These are phyloP conservation scores for Aureobasidium mangrovei DNA, from an alignment of 2,329 filamentous ascomycete species.

Conservation along the genomic window DNA sequence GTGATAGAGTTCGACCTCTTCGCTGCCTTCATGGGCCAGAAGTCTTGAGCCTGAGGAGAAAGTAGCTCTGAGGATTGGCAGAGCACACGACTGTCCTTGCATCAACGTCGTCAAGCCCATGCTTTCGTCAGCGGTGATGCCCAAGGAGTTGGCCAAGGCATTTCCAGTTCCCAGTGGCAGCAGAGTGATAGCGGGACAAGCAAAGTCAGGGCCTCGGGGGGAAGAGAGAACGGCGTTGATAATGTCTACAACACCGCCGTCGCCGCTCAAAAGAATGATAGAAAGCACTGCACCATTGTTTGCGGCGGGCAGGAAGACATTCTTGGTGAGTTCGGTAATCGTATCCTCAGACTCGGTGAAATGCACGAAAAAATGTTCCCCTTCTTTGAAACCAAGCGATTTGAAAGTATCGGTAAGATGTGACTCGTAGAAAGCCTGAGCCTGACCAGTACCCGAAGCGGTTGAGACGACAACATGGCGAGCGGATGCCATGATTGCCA, in stretches of 20 bases:
- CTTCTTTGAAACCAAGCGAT: slow-evolving; percentile 30
- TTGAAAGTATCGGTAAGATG: slow-evolving; percentile 35
- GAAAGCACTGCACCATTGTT: slow-evolving; percentile 44
- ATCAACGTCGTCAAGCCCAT: slow-evolving; percentile 34
- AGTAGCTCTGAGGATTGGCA: slow-evolving; percentile 36
- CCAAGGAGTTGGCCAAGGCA: slow-evolving; percentile 39
- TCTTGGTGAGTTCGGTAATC: slow-evolving; percentile 54
- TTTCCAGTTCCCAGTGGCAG: slow-evolving; percentile 46
- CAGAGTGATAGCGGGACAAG: slow-evolving; percentile 48
- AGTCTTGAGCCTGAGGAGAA: slow-evolving; percentile 39
- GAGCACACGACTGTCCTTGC: slow-evolving; percentile 25
- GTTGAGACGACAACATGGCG: slow-evolving; percentile 37
- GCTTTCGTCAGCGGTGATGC: slow-evolving; percentile 25
- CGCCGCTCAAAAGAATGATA: slow-evolving; percentile 73
- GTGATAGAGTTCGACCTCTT: slow-evolving; percentile 30
- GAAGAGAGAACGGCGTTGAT: slow-evolving; percentile 55
- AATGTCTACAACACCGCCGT: slow-evolving; percentile 77
- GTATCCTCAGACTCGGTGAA: slow-evolving; percentile 56
- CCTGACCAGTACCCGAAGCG: slow-evolving; percentile 36
- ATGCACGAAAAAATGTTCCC: slow-evolving; percentile 43
- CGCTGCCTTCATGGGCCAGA: slow-evolving; percentile 35
- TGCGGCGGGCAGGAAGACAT: slow-evolving; percentile 41
- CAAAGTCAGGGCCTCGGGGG: slow-evolving; percentile 21
- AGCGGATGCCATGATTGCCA: slow-evolving; percentile 1
- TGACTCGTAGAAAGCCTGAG: slow-evolving; percentile 31